A percentile compares a stretch with the other conserved stretches of the same genome.
phyloP scores from a whole-genome alignment of 2,329 filamentous ascomycete genomes.

The Ascochyta clinopodiicola region DNA sequence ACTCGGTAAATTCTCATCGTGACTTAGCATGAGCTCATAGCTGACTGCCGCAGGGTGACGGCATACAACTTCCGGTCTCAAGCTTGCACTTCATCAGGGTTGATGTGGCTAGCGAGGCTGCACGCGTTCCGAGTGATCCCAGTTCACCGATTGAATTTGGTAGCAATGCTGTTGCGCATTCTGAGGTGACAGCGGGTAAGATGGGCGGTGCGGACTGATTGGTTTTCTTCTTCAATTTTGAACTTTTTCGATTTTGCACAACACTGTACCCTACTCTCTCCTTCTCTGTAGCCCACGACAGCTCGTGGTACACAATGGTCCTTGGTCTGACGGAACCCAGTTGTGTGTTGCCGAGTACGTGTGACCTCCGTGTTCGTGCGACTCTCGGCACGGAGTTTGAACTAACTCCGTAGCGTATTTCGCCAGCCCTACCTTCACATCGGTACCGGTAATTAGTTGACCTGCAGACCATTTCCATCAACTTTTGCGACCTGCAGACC shows the following conservation, averaged over 20 bases:
- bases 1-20: conserved; percentile 24
- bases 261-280: neutral
- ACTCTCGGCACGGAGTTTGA: neutral
- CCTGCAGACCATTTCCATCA: conserved; percentile 9
- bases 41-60: conserved; percentile 24
- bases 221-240: neutral
- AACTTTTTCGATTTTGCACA: neutral
- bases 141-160: conserved; percentile 27
- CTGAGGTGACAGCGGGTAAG: conserved; percentile 24
- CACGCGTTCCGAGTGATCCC: conserved; percentile 24
- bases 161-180: conserved; percentile 19
- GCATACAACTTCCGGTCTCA: conserved; percentile 14
- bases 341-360: neutral
- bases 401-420: neutral
- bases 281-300: neutral
- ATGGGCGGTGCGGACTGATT: conserved; percentile 13
- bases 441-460: neutral
- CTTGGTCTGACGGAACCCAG: neutral
- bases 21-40: neutral
- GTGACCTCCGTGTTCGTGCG: neutral
- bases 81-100: conserved; percentile 23
- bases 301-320: neutral
- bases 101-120: conserved; percentile 20
- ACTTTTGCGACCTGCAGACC: conserved; percentile 7
- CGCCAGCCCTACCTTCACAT: too few relatives aligned